Conservation (phyloP, 2,329 filamentous ascomycete species). For the Escovopsis sp. region DNA sequence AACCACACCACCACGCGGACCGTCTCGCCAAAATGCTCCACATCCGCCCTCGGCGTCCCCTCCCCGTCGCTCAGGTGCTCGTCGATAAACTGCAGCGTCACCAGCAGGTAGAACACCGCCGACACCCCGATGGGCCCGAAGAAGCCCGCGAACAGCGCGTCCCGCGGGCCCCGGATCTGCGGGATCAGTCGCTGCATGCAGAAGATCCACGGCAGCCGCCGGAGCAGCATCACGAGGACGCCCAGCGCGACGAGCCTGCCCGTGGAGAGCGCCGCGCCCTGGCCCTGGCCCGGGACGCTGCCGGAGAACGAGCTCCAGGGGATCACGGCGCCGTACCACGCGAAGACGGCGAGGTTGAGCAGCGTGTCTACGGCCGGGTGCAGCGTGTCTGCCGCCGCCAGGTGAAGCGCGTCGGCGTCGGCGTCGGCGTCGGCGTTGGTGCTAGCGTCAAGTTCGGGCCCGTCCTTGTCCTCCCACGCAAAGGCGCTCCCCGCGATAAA, state of each 20-base stretch:
- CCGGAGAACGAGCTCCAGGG: constrained; percentile 59
- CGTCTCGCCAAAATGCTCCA: constrained; percentile 47
- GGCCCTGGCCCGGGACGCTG: constrained; percentile 27
- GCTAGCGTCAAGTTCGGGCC: too few relatives aligned
- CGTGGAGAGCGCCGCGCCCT: constrained; percentile 45
- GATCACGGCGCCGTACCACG: constrained; percentile 79
- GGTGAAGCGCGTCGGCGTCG: too few relatives aligned
- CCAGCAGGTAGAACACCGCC: constrained; percentile 78
- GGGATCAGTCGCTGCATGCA: constrained; percentile 60
- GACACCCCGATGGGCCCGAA: constrained; percentile 88
- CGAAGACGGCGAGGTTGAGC: constrained; percentile 74
- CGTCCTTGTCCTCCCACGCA: constrained; percentile 86
- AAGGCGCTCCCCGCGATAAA: constrained; percentile 87
- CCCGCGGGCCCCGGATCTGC: constrained; percentile 59
- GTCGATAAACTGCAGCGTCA: constrained; percentile 60
- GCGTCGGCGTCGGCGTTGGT: too few relatives aligned
- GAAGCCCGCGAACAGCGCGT: constrained; percentile 79
- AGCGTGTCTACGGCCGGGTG: constrained; percentile 93
- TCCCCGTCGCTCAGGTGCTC: constrained; percentile 35
- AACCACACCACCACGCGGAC: constrained; percentile 75
- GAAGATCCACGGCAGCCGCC: constrained; percentile 64
- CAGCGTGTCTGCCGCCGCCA: constrained; percentile 47
- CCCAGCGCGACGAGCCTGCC: constrained; percentile 61
- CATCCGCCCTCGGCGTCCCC: constrained; percentile 48
- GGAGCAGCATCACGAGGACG: constrained; percentile 59